phyloP scores from a whole-genome alignment of 1,284 basidiomycete genomes.

The Ustilago trichophora region DNA sequence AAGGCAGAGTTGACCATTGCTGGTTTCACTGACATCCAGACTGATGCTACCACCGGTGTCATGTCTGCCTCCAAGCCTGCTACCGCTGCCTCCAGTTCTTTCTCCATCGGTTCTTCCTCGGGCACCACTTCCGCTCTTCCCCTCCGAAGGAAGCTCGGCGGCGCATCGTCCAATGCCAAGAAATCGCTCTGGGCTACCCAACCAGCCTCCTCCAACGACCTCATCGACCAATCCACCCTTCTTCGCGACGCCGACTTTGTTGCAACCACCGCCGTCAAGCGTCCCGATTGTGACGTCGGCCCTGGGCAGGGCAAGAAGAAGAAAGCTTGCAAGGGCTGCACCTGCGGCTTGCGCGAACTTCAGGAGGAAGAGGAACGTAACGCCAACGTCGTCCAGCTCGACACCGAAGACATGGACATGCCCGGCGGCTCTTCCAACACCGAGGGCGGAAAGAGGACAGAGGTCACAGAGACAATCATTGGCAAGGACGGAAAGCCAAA shows the following conservation, averaged over 20 bases:
- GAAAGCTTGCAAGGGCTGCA: slow-evolving; percentile 66
- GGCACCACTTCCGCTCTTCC: slow-evolving; percentile 40
- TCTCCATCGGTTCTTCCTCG: slow-evolving; percentile 34
- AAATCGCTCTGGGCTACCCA: slow-evolving; percentile 62
- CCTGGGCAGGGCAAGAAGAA: slow-evolving; percentile 51
- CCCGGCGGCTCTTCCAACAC: slow-evolving; percentile 25
- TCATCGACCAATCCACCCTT: slow-evolving; percentile 57
- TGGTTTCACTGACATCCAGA: slow-evolving; percentile 46
- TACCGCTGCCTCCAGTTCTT: slow-evolving; percentile 5
- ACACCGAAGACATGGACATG: slow-evolving; percentile 58
- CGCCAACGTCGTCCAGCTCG: slow-evolving; percentile 56
- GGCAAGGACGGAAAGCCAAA: slow-evolving; percentile 59
- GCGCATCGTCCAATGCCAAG: slow-evolving; percentile 25
- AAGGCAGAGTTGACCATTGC: slow-evolving; percentile 53
- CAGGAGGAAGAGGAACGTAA: slow-evolving; percentile 61
- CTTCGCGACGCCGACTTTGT: slow-evolving; percentile 51
- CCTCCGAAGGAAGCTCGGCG: slow-evolving; percentile 50
- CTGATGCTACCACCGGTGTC: slow-evolving; percentile 10
- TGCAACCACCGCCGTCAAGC: slow-evolving; percentile 50
- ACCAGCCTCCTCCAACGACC: slow-evolving; percentile 39
- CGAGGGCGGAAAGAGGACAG: slow-evolving; percentile 38
- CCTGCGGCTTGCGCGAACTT: slow-evolving; percentile 63
- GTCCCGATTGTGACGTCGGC: slow-evolving; percentile 63
- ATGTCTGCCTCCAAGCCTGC: slow-evolving; percentile 22
- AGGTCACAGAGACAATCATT: slow-evolving; percentile 56